Evolutionary conservation across 345 rosid species (phyloP), one percentile per base, ranked within the genome.

Genomic region (Citrus trifoliata): DNA sequence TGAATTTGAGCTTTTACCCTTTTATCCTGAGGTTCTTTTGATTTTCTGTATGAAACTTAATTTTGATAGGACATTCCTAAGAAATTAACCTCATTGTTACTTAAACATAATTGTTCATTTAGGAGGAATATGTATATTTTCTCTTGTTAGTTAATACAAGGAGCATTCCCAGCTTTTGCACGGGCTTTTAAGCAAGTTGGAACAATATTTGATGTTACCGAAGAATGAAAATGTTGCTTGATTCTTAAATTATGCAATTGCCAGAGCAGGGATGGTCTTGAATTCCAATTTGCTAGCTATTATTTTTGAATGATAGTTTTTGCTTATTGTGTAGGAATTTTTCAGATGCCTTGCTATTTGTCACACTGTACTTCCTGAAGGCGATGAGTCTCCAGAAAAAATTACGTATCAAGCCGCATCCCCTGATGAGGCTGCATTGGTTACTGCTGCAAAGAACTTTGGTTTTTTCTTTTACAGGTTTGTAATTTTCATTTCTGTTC

Each of bases 311-410:
- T 78, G 10, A 27, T 68, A 73, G 27, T 40, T 77, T 76, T 76
- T 80, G 53, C 65, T 71, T 25, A 62, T 70, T 75, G 10, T 85
- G 83, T 86, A 97, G 99, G 98, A 97, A 88, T 92, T 94, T 80
- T 97, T 97, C 84, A 88, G 99, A 88, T 97, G 99, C 81, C 98
- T 97, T 75, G 99, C 99, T 81, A 91, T 97, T 70, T 94, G 99
- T 84, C 99, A 97, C 82, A 97, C 99, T 51, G 99, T 97, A 40
- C 97, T 94, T 83, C 94, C 99, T 75, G 98, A 94, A 92, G 99
- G 99, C 67, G 98, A 94, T 27, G 98, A 91, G 77, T 88, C 96
- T 81, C 98, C 98, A 48, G 99, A 93, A 69, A 97, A 89, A 82
- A 91, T 94, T 76, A 88, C 81, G 37, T 97, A 97, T 87, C 99